Percentiles rank a stretch among this genome's conserved stretches.
These are phyloP conservation scores for Pseudisothecium myosuroides DNA, from an alignment of 225 moss, liverwort and hornwort genomes.

Conservation along the genomic window DNA sequence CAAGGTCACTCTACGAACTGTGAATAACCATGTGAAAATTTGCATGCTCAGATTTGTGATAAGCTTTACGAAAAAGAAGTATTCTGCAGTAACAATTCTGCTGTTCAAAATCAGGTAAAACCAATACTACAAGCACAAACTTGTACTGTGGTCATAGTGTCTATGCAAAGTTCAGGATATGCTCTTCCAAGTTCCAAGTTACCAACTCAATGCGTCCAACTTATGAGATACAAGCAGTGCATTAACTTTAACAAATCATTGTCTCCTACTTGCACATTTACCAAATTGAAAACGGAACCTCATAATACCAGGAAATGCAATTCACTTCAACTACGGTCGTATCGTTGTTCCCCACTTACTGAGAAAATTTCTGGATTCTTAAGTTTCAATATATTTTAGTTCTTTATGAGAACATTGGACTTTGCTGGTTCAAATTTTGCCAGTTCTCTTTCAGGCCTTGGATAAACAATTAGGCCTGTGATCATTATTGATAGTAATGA, in stretches of 20 bases:
- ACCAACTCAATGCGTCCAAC: background rate
- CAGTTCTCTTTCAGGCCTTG: background rate
- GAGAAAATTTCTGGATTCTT: background rate
- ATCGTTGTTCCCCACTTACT: background rate
- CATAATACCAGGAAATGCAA: background rate
- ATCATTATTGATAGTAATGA: background rate
- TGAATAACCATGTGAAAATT: background rate
- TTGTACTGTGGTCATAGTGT: background rate
- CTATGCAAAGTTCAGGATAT: background rate
- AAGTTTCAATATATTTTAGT: background rate
- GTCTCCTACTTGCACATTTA: background rate
- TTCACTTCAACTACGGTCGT: background rate
- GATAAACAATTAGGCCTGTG: background rate
- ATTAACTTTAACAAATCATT: background rate
- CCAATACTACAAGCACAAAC: background rate
- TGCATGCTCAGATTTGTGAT: slow-evolving; percentile 38
- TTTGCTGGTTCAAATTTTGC: background rate
- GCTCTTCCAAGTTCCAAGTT: background rate
- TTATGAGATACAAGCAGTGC: background rate
- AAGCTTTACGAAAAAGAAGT: slow-evolving; percentile 40
- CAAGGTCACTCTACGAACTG: background rate
- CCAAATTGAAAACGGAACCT: background rate
- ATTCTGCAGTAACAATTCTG: slow-evolving; percentile 44
- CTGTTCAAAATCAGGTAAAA: slow-evolving; percentile 54
- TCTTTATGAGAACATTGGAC: background rate